A percentile compares a stretch with the other conserved stretches of the same genome.
phyloP scores from a whole-genome alignment of 169 alveolate species.

The Neospora caninum region DNA sequence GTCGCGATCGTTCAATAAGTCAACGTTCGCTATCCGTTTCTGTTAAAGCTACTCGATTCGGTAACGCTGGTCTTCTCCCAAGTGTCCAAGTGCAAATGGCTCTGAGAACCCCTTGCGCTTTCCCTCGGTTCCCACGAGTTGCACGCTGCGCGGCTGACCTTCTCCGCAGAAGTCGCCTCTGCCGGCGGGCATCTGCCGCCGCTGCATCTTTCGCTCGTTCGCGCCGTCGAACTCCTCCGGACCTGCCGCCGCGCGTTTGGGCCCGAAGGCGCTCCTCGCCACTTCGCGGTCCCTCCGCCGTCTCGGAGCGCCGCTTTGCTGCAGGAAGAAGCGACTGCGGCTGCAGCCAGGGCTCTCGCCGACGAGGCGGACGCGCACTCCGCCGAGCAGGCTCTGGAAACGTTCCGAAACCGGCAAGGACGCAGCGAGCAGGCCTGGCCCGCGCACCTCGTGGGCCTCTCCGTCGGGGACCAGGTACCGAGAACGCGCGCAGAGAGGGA shows the following conservation, averaged over 20 bases:
- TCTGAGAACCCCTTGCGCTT: too few species aligned
- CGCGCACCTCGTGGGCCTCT: not conserved
- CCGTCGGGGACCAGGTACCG: not conserved
- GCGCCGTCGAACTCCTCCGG: slow-evolving; percentile 11
- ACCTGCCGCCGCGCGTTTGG: not conserved
- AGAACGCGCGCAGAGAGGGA: too few species aligned
- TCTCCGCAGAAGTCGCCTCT: not conserved
- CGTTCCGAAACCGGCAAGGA: not conserved
- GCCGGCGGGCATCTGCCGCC: slow-evolving; percentile 30
- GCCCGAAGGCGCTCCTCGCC: not conserved
- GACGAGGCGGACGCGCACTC: not conserved
- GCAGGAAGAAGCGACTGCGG: not conserved
- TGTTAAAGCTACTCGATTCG: too few species aligned
- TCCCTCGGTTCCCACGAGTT: too few species aligned
- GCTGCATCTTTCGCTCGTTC: slow-evolving; percentile 28
- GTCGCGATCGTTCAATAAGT: too few species aligned
- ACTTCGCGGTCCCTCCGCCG: not conserved
- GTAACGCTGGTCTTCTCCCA: too few species aligned
- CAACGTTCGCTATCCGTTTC: too few species aligned
- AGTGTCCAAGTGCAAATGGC: too few species aligned
- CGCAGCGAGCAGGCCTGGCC: not conserved
- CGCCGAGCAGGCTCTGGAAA: slow-evolving; percentile 17
- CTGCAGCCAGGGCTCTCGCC: not conserved
- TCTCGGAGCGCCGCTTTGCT: not conserved
- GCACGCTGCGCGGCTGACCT: too few species aligned